Percentiles rank a stretch among this genome's conserved stretches.
Evolutionary conservation across 331 rosid genomes (phyloP).

Genomic region (Malus hybrid): DNA sequence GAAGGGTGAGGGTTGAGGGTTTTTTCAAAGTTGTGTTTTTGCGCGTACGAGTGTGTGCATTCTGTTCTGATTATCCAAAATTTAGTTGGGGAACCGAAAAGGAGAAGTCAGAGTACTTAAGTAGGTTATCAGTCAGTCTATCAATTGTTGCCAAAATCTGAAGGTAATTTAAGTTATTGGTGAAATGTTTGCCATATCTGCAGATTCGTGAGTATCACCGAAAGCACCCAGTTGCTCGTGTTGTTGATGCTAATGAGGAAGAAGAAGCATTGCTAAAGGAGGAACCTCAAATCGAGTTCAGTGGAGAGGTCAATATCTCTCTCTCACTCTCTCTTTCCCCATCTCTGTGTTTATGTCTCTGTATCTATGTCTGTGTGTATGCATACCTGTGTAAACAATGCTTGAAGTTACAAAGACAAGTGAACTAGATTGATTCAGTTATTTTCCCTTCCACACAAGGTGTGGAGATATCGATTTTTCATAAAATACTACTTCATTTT

Average conservation of each 20-base stretch:
- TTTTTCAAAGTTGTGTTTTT: neutral
- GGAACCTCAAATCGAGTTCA: conserved; percentile 87
- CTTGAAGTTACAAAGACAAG: neutral
- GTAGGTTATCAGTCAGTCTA: neutral
- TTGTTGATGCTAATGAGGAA: conserved; percentile 75
- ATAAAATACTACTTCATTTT: neutral
- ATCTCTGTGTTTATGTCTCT: neutral
- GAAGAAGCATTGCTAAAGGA: conserved; percentile 66
- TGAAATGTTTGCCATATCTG: conserved; percentile 12
- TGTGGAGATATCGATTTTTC: neutral
- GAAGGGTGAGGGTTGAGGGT: neutral
- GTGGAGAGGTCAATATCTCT: conserved; percentile 73
- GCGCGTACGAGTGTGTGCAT: neutral
- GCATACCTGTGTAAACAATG: neutral
- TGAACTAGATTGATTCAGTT: neutral
- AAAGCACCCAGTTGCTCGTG: conserved; percentile 89
- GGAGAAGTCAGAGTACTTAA: neutral
- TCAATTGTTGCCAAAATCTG: neutral
- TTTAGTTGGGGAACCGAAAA: neutral
- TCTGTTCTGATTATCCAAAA: neutral
- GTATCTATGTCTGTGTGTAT: neutral
- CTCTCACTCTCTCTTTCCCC: neutral
- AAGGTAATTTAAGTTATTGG: neutral
- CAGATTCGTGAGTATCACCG: conserved; percentile 98
- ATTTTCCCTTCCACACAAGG: neutral